phyloP scores from a whole-genome alignment of 2,329 filamentous ascomycete species.

The Ophiostoma tasmaniense region DNA sequence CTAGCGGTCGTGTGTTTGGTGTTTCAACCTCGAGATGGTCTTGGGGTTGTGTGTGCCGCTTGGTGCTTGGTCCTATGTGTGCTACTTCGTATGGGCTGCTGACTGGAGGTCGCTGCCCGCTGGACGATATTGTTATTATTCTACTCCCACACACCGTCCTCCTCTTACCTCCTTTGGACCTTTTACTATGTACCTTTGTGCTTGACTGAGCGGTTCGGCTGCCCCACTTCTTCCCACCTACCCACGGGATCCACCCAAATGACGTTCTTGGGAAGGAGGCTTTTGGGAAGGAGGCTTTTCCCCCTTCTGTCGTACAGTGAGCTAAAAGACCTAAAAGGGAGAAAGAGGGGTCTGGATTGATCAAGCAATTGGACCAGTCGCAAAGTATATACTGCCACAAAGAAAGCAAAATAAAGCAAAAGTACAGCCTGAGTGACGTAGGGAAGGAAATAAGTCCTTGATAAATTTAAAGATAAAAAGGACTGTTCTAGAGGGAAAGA shows the following conservation, averaged over 20 bases:
- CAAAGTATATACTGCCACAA: too few relatives aligned
- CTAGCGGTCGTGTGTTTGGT: neutral
- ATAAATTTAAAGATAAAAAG: neutral
- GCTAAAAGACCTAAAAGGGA: neutral
- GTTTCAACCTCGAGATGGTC: neutral
- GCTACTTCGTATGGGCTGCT: neutral
- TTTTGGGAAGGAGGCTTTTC: neutral
- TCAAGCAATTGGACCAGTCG: neutral
- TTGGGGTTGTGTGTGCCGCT: neutral
- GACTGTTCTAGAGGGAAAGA: neutral
- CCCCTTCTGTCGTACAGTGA: neutral
- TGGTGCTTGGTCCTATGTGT: neutral
- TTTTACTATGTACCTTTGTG: neutral
- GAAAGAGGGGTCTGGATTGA: neutral
- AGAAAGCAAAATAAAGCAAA: neutral
- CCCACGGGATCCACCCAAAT: neutral
- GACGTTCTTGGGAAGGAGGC: slow-evolving; percentile 3
- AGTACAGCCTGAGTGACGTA: neutral
- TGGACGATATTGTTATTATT: neutral
- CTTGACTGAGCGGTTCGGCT: slow-evolving; percentile 3
- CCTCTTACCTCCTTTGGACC: neutral
- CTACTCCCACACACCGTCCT: neutral
- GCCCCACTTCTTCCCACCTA: neutral
- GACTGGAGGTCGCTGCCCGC: neutral
- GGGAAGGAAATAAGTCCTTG: neutral